Conservation (phyloP, 208 protist genomes). For the Trypanosoma lewisi region DNA sequence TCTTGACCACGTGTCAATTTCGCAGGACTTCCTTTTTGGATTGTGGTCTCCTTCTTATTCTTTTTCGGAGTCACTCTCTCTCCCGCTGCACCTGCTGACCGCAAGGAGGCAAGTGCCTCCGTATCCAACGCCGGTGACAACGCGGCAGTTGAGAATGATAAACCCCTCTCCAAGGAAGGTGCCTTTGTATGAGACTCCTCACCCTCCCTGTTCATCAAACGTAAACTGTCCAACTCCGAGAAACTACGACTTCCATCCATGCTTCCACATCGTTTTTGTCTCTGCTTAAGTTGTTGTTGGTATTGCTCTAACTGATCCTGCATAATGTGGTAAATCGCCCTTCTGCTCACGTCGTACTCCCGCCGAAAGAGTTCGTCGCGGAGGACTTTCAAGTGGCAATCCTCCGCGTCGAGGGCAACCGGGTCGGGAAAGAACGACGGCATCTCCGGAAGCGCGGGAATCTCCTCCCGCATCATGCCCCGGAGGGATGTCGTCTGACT, state of each 20-base stretch:
- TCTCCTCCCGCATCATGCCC: neutral
- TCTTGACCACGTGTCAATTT: neutral
- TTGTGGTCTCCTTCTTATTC: neutral
- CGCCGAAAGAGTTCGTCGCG: constrained; percentile 26
- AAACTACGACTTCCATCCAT: neutral
- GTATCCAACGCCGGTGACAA: no score
- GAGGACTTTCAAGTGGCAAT: constrained; percentile 15
- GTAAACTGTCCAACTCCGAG: neutral
- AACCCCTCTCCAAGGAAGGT: no score
- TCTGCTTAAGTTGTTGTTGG: constrained; percentile 2
- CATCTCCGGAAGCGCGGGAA: constrained; percentile 33
- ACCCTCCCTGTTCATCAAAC: neutral
- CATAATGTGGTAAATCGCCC: constrained; percentile 11
- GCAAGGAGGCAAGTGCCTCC: no score
- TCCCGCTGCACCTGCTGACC: no score
- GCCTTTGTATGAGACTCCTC: neutral
- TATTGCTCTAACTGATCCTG: neutral
- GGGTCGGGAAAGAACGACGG: constrained; percentile 42
- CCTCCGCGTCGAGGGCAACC: constrained; percentile 21
- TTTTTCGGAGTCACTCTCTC: no score
- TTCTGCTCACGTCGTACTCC: constrained; percentile 26
- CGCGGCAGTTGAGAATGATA: no score
- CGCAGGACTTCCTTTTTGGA: neutral
- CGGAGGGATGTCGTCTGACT: neutral
- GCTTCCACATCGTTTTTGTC: neutral